A percentile compares a stretch with the other conserved stretches of the same genome.
Evolutionary conservation across 192 early-diverging fungal genomes (phyloP).

Genomic region (Podila epigama): DNA sequence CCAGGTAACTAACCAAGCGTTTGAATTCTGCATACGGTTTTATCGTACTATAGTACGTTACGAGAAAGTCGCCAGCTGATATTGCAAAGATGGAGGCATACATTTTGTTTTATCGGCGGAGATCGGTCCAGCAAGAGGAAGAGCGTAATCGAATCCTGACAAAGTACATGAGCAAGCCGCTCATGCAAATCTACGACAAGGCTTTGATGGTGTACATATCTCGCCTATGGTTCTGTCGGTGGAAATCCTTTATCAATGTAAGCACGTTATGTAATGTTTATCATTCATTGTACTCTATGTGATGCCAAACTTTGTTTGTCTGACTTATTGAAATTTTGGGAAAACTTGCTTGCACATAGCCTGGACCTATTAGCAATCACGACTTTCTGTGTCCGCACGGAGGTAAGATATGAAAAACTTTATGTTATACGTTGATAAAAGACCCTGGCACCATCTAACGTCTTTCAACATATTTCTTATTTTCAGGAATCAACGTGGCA

Average conservation of each 20-base stretch:
- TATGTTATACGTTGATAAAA: neutral
- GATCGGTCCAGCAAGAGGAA: constrained; percentile 26
- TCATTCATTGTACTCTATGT: neutral
- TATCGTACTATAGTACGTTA: constrained; percentile 27
- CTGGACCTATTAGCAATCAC: constrained; percentile 52
- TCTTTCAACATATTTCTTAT: neutral
- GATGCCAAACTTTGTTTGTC: too few species aligned
- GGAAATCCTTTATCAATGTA: constrained; percentile 37
- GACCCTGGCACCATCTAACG: neutral
- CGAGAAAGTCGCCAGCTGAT: constrained; percentile 39
- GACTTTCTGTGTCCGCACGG: constrained; percentile 53
- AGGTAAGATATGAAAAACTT: constrained; percentile 8
- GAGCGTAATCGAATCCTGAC: constrained; percentile 33
- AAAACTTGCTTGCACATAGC: constrained; percentile 14
- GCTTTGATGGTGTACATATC: constrained; percentile 45
- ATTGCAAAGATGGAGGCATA: constrained; percentile 52
- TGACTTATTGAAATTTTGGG: neutral
- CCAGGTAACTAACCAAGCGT: neutral
- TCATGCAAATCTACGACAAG: constrained; percentile 40
- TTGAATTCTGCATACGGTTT: neutral
- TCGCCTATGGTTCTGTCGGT: constrained; percentile 52
- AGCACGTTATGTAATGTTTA: neutral
- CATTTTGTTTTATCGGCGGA: constrained; percentile 47
- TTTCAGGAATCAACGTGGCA: constrained; percentile 39
- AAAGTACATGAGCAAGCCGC: constrained; percentile 33